Base-by-base conservation (phyloP, 176 grass and related monocot species). In the Triticum dicoccoides region DNA sequence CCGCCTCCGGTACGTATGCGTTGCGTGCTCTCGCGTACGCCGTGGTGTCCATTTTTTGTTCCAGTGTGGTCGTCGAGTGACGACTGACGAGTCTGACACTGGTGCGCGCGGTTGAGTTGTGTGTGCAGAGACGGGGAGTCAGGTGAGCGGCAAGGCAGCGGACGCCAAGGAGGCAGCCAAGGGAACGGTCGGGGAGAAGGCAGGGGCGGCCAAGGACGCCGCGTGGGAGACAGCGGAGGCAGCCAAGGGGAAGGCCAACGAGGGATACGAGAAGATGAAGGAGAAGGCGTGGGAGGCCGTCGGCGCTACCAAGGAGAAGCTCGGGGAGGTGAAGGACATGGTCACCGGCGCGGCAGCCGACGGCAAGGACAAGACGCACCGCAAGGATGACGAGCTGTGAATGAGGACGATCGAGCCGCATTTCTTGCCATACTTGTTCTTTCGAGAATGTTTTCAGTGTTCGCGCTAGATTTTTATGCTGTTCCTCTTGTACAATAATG, bases 371-470 rank as follows among this genome's bases (percentile, higher is more conserved):
- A 87, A 91, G 81, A 87, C 39, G 56, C 56, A 80, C 61, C 73
- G 68, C 62, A 87, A 29, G 10, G 87, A 30, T 18, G 92, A 89
- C 24, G 90, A 94, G 89, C 90, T 94, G 42, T 94, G 73, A 38
- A 44, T 47, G 3, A n/a, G 11, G 18, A 42, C 30, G 2, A 14
- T 41, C 18, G 20, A 29, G 14, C 41, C 8, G 4, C 11, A 8
- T 25, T 14, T 44, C 11, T 47, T 44, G 51, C 1, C 21, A 10
- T 73, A 23, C 39, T 54, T 17, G 27, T 17, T 69, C 27, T 37
- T 47, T 20, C 14, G 59, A 42, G 83, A 34, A 34, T 78, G 79
- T 83, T 61, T 75, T 68, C 80, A 65, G 56, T 79, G 75, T 83
- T 56, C 47, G 47, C 30, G 61, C 13, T 80, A 45, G 49, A 56